Conservation (phyloP, 139 green algal species). For the Medakamo hakoo region DNA sequence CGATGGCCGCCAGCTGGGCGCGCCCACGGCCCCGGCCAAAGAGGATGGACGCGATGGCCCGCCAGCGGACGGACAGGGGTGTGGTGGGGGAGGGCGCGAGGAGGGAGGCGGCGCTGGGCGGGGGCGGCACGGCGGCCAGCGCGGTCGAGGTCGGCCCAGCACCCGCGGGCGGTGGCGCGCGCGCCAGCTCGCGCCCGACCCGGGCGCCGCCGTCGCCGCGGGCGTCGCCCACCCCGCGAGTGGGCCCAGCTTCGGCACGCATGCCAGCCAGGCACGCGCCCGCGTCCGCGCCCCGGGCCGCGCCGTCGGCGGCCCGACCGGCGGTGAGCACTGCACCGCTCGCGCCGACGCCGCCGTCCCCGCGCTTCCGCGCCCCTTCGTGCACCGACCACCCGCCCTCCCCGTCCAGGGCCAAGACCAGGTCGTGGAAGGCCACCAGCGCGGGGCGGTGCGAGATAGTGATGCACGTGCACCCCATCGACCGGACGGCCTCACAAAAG, state of each 20-base stretch:
- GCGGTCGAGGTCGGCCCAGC: background rate
- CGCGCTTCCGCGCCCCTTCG: constrained; percentile 14
- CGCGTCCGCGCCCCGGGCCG: constrained; percentile 1
- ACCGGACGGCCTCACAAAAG: constrained; percentile 37
- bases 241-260: background rate
- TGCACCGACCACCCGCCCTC: constrained; percentile 56
- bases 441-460: constrained; percentile 37
- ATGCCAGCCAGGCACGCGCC: constrained; percentile 15
- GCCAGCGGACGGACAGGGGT: constrained; percentile 3
- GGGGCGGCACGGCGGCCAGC: background rate
- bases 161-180: too few species aligned
- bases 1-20: constrained; percentile 14
- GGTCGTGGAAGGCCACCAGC: constrained; percentile 62
- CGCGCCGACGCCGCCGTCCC: constrained; percentile 1
- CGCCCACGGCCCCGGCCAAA: constrained; percentile 13
- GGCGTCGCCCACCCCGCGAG: background rate
- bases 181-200: background rate
- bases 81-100: background rate
- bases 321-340: background rate
- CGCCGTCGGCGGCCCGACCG: background rate
- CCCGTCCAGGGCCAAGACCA: constrained; percentile 54
- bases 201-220: background rate
- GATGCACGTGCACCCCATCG: constrained; percentile 7
- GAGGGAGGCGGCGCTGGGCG: background rate
- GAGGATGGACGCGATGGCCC: constrained; percentile 15